Percentiles rank a stretch among this genome's conserved stretches.
Evolutionary conservation across 192 early-diverging fungal genomes (phyloP).

Genomic region (Martensiomyces pterosporus): DNA sequence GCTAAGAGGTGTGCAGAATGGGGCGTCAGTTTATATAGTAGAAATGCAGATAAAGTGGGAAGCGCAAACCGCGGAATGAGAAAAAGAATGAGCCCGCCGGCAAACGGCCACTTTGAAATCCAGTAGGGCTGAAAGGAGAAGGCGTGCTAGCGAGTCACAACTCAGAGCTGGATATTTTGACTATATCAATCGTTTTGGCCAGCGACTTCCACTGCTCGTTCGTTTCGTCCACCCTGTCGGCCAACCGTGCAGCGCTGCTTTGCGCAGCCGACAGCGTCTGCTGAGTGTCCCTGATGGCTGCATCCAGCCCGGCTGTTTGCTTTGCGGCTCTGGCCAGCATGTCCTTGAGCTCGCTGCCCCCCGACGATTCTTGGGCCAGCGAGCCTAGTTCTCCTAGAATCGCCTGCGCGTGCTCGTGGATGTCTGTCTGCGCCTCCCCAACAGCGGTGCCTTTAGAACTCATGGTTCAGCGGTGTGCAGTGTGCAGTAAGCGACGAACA

Average conservation of each 20-base stretch:
- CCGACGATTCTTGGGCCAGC: conserved; percentile 38
- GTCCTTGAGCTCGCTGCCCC: conserved; percentile 42
- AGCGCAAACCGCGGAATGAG: background rate
- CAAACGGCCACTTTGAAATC: background rate
- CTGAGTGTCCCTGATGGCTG: conserved; percentile 32
- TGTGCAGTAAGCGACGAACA: too few relatives aligned
- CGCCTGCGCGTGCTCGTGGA: conserved; percentile 43
- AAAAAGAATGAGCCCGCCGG: background rate
- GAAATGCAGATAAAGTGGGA: too few relatives aligned
- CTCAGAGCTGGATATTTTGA: conserved; percentile 33
- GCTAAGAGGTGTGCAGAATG: too few relatives aligned
- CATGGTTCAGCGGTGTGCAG: too few relatives aligned
- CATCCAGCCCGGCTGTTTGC: conserved; percentile 32
- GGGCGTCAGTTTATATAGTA: too few relatives aligned
- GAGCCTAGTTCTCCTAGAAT: conserved; percentile 24
- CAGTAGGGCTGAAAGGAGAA: background rate
- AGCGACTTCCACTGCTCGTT: conserved; percentile 35
- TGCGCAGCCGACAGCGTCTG: conserved; percentile 28
- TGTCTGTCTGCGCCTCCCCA: conserved; percentile 33
- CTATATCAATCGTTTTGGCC: conserved; percentile 36
- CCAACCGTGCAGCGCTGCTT: conserved; percentile 7
- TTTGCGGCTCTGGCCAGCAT: conserved; percentile 25
- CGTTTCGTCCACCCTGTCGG: conserved; percentile 14
- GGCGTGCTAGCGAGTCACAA: conserved; percentile 7
- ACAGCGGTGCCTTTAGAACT: conserved; percentile 31